A percentile compares a stretch with the other conserved stretches of the same genome.
Conservation (phyloP, 176 grass and related monocot genomes). For the Ensete glaucum region DNA sequence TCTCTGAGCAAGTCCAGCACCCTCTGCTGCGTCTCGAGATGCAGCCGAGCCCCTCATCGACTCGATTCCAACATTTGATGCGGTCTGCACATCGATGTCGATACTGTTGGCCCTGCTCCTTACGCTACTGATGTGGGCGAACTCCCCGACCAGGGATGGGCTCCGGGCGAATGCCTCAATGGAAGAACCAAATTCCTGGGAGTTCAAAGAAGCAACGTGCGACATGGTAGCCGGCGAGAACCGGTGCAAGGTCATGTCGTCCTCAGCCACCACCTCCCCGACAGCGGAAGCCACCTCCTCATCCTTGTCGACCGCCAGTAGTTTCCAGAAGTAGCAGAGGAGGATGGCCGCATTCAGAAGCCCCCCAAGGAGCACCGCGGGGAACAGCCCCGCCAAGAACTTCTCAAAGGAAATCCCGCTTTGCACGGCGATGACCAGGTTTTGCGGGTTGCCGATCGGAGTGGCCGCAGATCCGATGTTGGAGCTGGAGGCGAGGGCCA, state of each 20-base stretch:
- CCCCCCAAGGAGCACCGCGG: slow-evolving; percentile 57
- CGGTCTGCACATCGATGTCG: background rate
- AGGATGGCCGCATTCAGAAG: slow-evolving; percentile 52
- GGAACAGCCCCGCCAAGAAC: slow-evolving; percentile 60
- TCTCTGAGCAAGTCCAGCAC: slow-evolving; percentile 24
- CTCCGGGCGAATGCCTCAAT: slow-evolving; percentile 5
- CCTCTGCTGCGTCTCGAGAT: background rate
- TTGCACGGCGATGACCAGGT: slow-evolving; percentile 84
- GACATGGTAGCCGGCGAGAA: slow-evolving; percentile 91
- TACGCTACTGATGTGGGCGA: background rate
- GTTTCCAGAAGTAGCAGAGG: slow-evolving; percentile 51
- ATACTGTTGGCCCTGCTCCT: background rate
- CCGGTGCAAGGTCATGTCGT: slow-evolving; percentile 64
- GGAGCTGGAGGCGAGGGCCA: slow-evolving; percentile 66
- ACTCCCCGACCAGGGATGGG: background rate
- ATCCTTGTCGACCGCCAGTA: slow-evolving; percentile 38
- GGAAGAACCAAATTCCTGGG: slow-evolving; percentile 34
- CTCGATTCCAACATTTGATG: slow-evolving; percentile 16
- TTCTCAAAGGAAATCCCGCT: slow-evolving; percentile 63
- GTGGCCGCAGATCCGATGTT: slow-evolving; percentile 82
- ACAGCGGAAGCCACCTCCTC: slow-evolving; percentile 19
- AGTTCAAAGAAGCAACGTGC: slow-evolving; percentile 31
- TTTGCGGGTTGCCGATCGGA: slow-evolving; percentile 97
- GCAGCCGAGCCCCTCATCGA: slow-evolving; percentile 10
- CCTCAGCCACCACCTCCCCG: slow-evolving; percentile 53